These are phyloP conservation scores for Pseudocercospora eumusae DNA, from an alignment of 2,329 filamentous ascomycete species.

Conservation along the genomic window DNA sequence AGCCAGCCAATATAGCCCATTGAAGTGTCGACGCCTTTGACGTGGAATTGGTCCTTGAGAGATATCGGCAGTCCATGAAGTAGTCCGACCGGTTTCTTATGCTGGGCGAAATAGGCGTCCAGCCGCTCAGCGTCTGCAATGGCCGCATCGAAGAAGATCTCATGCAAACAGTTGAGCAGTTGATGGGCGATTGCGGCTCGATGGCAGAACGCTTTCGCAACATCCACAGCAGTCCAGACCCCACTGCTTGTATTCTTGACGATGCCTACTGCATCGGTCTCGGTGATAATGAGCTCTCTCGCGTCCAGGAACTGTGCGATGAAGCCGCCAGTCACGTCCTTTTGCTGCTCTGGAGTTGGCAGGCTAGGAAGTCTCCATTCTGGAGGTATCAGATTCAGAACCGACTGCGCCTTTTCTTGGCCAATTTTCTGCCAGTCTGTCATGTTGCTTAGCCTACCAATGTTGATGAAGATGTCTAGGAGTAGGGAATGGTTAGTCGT, in stretches of 20 bases:
- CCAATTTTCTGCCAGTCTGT: constrained; percentile 54
- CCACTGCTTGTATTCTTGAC: constrained; percentile 57
- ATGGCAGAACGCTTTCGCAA: constrained; percentile 59
- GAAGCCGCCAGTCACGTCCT: constrained; percentile 59
- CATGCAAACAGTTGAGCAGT: constrained; percentile 48
- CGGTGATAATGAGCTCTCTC: constrained; percentile 62
- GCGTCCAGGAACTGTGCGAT: constrained; percentile 58
- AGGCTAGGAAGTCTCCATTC: constrained; percentile 57
- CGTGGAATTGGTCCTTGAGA: constrained; percentile 54
- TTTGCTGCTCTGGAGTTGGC: constrained; percentile 54
- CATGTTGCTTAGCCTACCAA: constrained; percentile 1
- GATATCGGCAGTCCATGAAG: constrained; percentile 53
- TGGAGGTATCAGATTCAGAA: constrained; percentile 57
- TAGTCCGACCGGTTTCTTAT: constrained; percentile 46
- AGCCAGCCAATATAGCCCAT: constrained; percentile 68
- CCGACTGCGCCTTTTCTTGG: constrained; percentile 56
- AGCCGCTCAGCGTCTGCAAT: constrained; percentile 46
- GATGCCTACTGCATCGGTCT: constrained; percentile 60
- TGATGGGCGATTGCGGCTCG: constrained; percentile 57
- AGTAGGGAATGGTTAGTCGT: neutral
- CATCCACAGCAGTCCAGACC: constrained; percentile 58
- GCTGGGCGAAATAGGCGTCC: constrained; percentile 44
- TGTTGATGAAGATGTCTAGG: neutral
- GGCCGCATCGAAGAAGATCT: constrained; percentile 52
- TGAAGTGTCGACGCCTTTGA: constrained; percentile 49